Evolutionary conservation across 805 yeast species (phyloP), one percentile per base, ranked within the genome.

Genomic region (Metschnikowia kunwiensis): DNA sequence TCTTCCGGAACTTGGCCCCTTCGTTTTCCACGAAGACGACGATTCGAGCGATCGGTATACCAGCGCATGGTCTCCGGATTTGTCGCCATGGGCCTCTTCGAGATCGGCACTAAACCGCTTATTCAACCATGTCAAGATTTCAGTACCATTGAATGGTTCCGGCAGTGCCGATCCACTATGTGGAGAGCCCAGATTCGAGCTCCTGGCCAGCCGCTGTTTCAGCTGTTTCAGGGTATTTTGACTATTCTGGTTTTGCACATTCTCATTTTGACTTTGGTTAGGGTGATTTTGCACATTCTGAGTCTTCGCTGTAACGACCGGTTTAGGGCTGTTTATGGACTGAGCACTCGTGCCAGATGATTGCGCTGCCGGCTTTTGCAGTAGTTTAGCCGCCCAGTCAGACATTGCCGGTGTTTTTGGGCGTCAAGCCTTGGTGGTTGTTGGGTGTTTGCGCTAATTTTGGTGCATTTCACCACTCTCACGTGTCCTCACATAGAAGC

Each of bases 1-100:
- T 12, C 38, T 38, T 6, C 37, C 29, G 5, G 21, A 16, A 2
- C 34, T 26, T 6, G 32, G 14, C 5, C 45, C 38, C 19, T 26
- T 32, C 2, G 49, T 47, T 22, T 41, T 40, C 52, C 50, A 48
- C 12, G 47, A 37, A 3, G 53, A 48, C 4, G 53, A 46, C 7
- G 57, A 17, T 7, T 59, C 63, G 5, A 55, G 49, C 27, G 58
- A 50, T 29, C 50, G 46, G 32, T 58, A 57, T 9, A 54, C 35
- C 20, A 42, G 44, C 13, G 38, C 42, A 15, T 40, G 24, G 10
- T 48, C 53, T 13, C 53, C 55, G n/a, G 26, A 32, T 30, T 51
- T 45, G 44, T 57, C 57, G 5, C 38, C 30, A 15, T 46, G 49
- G 21, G 61, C 55, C 27, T 42, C 40, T 13, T 48, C 46, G 13